A percentile compares a stretch with the other conserved stretches of the same genome.
These are phyloP conservation scores for Serendipita sp. DNA, from an alignment of 768 basidiomycete genomes.

Conservation along the genomic window DNA sequence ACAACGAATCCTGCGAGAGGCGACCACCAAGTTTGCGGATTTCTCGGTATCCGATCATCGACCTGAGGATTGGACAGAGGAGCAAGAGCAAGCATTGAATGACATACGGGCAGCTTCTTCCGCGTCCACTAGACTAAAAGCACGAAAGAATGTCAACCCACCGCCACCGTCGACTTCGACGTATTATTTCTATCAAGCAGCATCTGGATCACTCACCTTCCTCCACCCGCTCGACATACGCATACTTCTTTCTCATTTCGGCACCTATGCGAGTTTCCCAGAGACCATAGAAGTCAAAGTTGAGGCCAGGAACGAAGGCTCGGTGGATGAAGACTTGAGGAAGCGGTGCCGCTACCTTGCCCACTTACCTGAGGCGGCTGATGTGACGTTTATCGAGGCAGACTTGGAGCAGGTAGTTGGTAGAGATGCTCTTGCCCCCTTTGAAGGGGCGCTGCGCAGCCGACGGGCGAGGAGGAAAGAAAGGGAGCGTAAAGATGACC, in stretches of 20 bases:
- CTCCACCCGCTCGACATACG: slow-evolving; percentile 92
- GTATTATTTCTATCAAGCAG: slow-evolving; percentile 92
- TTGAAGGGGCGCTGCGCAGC: slow-evolving; percentile 65
- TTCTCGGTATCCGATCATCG: neutral
- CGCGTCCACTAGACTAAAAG: slow-evolving; percentile 7
- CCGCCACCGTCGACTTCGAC: slow-evolving; percentile 76
- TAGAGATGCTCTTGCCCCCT: slow-evolving; percentile 55
- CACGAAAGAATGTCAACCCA: slow-evolving; percentile 63
- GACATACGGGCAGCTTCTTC: slow-evolving; percentile 4
- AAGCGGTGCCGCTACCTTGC: slow-evolving; percentile 92
- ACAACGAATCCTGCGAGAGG: slow-evolving; percentile 8
- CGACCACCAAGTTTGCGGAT: neutral
- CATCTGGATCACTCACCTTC: slow-evolving; percentile 79
- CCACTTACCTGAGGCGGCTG: slow-evolving; percentile 80
- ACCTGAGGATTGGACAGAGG: neutral
- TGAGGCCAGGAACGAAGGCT: slow-evolving; percentile 55
- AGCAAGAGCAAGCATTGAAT: neutral
- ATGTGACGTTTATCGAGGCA: slow-evolving; percentile 87
- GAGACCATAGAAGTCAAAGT: slow-evolving; percentile 66
- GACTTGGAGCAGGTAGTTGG: slow-evolving; percentile 70
- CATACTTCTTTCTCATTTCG: slow-evolving; percentile 74
- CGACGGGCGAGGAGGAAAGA: slow-evolving; percentile 61
- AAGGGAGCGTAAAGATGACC: slow-evolving; percentile 73
- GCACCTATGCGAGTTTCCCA: slow-evolving; percentile 68
- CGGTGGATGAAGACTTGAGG: slow-evolving; percentile 83